Base-by-base conservation (phyloP, 345 rosid genomes). In the Citrus mangshanensis region DNA sequence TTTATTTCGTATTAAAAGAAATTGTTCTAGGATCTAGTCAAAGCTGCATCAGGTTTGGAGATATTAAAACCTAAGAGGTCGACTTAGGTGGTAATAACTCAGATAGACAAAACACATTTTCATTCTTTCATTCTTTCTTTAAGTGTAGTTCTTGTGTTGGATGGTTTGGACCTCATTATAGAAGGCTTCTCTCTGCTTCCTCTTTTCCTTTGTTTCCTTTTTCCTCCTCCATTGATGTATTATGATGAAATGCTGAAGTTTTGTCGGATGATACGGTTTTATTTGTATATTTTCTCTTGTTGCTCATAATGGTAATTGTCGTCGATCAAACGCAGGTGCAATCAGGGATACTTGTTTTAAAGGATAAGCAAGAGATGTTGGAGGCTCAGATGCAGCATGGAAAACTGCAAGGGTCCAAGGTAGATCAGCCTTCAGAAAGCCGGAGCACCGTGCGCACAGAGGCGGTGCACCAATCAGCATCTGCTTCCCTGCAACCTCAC, bases 351-450 rank as follows among this genome's bases (percentile, higher is more conserved):
- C 88, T 84, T 37, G 80, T 81, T 80, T 73, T 95, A 83, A 93
- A 88, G 85, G 98, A 92, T 83, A 95, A 91, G 82, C 98, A 92
- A 71, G 98, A 90, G 27, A 83, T 85, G 46, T 37, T 90, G 72
- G 95, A 90, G 81, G 89, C 91, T 78, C 95, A 90, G 75, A 80
- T 90, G 83, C 94, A 86, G 79, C 87, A 92, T 42, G 79, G 87
- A 38, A 93, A 89, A 84, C 78, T 89, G 75, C 95, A 92, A 65
- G 82, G 87, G 68, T 77, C 92, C 38, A 90, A 86, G 84, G 79
- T 58, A 30, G 90, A 87, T 28, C 88, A 86, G 81, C 87, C 75
- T 55, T 82, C 85, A 12, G 94, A 91, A 77, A 72, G 70, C 27
- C 91, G 86, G 42, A 88, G 56, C 78, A 21, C 89, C 56, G 72